Evolutionary conservation across 805 yeast genomes (phyloP), one percentile per base, ranked within the genome.

Genomic region (Tetrapisispora pingtungensis): DNA sequence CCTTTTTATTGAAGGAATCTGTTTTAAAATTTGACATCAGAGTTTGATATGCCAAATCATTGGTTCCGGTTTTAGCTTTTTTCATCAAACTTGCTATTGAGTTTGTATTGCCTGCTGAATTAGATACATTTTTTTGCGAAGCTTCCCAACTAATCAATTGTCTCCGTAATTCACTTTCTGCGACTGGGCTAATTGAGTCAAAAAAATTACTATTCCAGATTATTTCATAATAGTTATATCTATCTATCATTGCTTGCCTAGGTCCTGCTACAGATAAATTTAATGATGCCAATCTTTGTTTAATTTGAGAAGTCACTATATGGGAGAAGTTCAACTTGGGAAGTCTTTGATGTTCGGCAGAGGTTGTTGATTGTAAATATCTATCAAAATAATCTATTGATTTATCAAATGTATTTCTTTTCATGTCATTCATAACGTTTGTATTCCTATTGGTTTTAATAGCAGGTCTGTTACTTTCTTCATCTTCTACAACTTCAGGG

Each of bases 141-240:
- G 58, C 59, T 55, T 87, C 96, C 94, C 94, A 84, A 53, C 78
- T 77, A 19, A 64, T 59, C 33, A 89, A 67, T 42, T 73, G 73
- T 43, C 72, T 75, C 40, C 75, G 67, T 40, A 89, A 60, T 5
- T 75, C 73, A 33, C 67, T 64, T 19, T 77, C 79, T 22, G 75
- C 62, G 4, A 74, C 75, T 0, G 95, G 96, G 27, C 68, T 70
- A 31, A 74, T 66, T 6, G 88, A 74, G 56, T 87, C 96, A 36
- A 80, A 50, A 39, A 58, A 72, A 55, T 87, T 87, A 12, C 95
- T 80, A 57, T 89, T 89, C 78, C 81, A 83, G 10, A 87, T 57
- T 28, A 80, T 76, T 45, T 82, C 77, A 66, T 79, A 89, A 51
- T 88, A 90, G 49, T 77, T 80, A 57, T 84, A 84, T 34, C 97